Evolutionary conservation across 2,329 filamentous ascomycete species (phyloP), one percentile per base, ranked within the genome.

Genomic region (Microcyclospora pomicola): DNA sequence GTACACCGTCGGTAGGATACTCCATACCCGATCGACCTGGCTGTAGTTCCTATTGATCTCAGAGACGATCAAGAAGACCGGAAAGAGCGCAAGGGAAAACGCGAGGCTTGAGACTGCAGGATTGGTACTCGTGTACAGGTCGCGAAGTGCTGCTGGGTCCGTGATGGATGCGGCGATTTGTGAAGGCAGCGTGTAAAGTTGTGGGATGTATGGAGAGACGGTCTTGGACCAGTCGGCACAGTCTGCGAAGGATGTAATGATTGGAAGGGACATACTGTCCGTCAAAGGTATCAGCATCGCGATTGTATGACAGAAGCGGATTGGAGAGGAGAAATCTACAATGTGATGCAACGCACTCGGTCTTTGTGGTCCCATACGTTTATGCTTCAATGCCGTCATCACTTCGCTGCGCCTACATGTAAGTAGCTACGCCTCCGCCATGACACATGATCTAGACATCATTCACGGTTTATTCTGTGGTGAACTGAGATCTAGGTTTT

Each of bases 11-110:
- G 91, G 91, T 36, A 98, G 64, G 43, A 98, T 69, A 55, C 84
- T 91, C 91, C 91, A 98, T 50, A 80, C 65, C 35, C 91, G 77
- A 60, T 98, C 91, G 31, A 98, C 80, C 62, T 98, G 91, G n/a
- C 87, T 95, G 60, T 87, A 95, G 61, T 98, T 98, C 53, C 73
- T 74, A 63, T 92, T 96, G 64, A 85, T 62, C 60, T 96, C 88
- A 1, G 86, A 83, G 5, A 77, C 66, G 27, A 88, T 54, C 15
- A 94, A 65, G 51, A 92, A 82, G 19, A 91, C 53, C 5, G 71
- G 71, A 1, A 76, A 76, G n/a, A 93, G 59, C 31, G 76, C 68
- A 13, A 93, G 50, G 2, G 82, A 80, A 37, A 83, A 72, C 0
- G 75, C 79, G 46, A 92, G 70, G 2, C 75, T 82, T 1, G 75